A percentile compares a stretch with the other conserved stretches of the same genome.
phyloP scores from a whole-genome alignment of 768 basidiomycete genomes.

The Kockovaella imperatae region DNA sequence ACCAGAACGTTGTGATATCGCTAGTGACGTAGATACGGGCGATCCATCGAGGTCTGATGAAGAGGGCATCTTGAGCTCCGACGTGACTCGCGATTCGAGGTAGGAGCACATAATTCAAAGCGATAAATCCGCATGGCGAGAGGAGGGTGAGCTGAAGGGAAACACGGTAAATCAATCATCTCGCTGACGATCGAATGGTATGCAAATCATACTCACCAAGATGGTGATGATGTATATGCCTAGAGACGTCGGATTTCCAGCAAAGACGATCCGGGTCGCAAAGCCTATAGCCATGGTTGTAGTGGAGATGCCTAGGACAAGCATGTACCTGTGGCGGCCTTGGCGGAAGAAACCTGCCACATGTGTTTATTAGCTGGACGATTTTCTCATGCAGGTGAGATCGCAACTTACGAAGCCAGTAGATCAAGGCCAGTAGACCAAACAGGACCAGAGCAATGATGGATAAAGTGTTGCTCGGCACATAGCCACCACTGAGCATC shows the following conservation, averaged over 20 bases:
- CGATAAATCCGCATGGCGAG: conserved; percentile 58
- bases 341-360: conserved; percentile 3
- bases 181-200: neutral
- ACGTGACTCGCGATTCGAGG: conserved; percentile 56
- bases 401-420: conserved; percentile 7
- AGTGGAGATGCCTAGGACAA: conserved; percentile 5
- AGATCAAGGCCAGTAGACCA: neutral
- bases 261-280: conserved; percentile 1
- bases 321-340: conserved; percentile 3
- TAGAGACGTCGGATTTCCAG: neutral
- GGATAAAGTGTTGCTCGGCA: neutral
- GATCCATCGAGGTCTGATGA: conserved; percentile 51
- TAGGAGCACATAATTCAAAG: conserved; percentile 58
- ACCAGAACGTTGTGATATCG: conserved; percentile 60
- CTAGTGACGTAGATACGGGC: conserved; percentile 57
- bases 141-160: conserved; percentile 25
- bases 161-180: neutral
- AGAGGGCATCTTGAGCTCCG: conserved; percentile 49
- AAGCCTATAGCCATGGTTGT: conserved; percentile 10
- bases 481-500: conserved; percentile 6
- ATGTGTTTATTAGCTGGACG: neutral
- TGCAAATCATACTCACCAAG: conserved; percentile 14
- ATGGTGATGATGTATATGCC: conserved; percentile 19
- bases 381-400: neutral
- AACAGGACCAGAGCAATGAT: conserved; percentile 4